Conservation (phyloP, 192 early-diverging fungal species). For the Backusella macrospora region DNA sequence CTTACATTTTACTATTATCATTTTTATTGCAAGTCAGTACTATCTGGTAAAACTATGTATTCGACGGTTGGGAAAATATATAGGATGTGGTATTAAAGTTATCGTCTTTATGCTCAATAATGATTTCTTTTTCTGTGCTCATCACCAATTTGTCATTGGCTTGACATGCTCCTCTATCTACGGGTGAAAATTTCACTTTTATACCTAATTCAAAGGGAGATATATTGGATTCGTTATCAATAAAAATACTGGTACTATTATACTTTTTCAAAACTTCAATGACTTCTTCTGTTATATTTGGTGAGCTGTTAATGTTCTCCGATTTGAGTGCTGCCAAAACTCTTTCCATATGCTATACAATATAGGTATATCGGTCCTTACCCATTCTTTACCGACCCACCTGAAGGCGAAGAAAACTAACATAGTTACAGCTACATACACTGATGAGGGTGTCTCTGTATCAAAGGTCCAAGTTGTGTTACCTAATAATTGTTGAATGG, state of each 20-base stretch:
- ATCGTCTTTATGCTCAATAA: slow-evolving; percentile 1
- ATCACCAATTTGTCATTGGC: background rate
- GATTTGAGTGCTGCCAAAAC: background rate
- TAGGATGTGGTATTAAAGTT: background rate
- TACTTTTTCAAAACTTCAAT: background rate
- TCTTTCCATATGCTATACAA: background rate
- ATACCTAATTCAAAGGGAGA: background rate
- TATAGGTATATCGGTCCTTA: background rate
- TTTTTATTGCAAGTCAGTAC: background rate
- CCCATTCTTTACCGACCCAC: background rate
- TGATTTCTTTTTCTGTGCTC: background rate
- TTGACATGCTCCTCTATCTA: background rate
- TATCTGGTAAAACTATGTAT: background rate
- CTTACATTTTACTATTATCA: background rate
- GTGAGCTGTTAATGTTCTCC: background rate
- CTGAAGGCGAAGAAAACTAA: background rate
- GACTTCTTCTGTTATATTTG: background rate
- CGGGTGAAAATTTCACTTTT: background rate
- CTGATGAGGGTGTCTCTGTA: slow-evolving; percentile 13
- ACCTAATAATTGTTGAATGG: slow-evolving; percentile 1
- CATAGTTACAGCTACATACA: slow-evolving; percentile 25
- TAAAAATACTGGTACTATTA: background rate
- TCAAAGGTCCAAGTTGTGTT: slow-evolving; percentile 21
- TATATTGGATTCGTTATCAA: background rate
- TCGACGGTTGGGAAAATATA: background rate